phyloP scores from a whole-genome alignment of 2,329 filamentous ascomycete species.

The Clonostachys sp. region DNA sequence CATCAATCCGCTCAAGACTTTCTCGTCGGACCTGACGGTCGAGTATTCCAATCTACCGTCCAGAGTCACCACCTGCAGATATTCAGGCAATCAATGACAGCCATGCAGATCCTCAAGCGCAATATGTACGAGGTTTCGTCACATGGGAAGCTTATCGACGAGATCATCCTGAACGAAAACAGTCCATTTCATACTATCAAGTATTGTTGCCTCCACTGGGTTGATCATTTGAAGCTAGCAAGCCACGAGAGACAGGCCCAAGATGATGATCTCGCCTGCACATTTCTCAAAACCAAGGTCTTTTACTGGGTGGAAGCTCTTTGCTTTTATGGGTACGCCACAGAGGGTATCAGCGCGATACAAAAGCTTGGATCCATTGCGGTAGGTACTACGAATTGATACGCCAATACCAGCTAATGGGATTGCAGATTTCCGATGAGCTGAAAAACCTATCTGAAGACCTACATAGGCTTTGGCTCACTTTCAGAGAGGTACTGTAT shows the following conservation, averaged over 20 bases:
- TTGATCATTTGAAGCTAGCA: slow-evolving; percentile 5
- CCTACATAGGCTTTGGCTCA: neutral
- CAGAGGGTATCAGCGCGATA: too few species aligned
- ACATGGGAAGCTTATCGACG: slow-evolving; percentile 3
- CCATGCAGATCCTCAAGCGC: slow-evolving; percentile 19
- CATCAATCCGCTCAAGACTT: slow-evolving; percentile 39
- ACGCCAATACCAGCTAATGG: slow-evolving; percentile 6
- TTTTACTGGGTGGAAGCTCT: slow-evolving; percentile 39
- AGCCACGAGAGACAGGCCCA: neutral
- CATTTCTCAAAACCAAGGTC: slow-evolving; percentile 24
- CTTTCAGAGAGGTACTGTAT: neutral
- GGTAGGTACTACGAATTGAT: too few species aligned
- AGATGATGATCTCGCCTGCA: slow-evolving; percentile 14
- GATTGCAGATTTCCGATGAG: too few species aligned
- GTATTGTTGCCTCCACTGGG: slow-evolving; percentile 12
- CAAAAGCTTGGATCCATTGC: too few species aligned
- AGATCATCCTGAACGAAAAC: slow-evolving; percentile 4
- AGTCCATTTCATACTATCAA: slow-evolving; percentile 6
- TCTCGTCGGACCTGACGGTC: slow-evolving; percentile 13
- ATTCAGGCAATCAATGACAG: slow-evolving; percentile 20
- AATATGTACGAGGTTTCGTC: slow-evolving; percentile 24
- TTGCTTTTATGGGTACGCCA: slow-evolving; percentile 12
- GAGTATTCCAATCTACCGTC: neutral
- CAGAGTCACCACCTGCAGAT: slow-evolving; percentile 20
- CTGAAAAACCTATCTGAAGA: too few species aligned